Conservation (phyloP, 495 filamentous ascomycete genomes). For the Tetracladium setigerum region DNA sequence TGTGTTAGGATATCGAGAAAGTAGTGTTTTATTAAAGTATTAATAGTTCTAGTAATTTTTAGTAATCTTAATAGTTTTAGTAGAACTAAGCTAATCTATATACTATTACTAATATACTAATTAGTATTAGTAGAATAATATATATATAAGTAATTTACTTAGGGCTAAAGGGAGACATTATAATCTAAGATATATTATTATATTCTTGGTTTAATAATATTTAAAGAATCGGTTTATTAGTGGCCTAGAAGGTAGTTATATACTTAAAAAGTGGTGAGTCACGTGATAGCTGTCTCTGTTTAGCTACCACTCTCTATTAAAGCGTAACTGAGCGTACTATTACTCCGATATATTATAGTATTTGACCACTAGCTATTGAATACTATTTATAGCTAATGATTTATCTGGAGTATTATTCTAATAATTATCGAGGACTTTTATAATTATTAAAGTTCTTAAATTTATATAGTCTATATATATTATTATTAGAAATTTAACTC, state of each 20-base stretch:
- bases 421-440: constrained; percentile 18
- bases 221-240: constrained; percentile 4
- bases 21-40: neutral
- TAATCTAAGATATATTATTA: neutral
- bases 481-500: neutral
- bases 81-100: no score
- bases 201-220: neutral
- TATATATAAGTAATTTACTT: constrained; percentile 8
- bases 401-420: no score
- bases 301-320: no score
- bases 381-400: no score
- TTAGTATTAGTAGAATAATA: neutral
- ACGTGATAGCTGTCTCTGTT: no score
- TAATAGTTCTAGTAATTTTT: neutral
- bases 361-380: no score
- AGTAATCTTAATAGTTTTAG: neutral
- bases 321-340: no score
- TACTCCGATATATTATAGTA: constrained; percentile 14
- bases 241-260: neutral
- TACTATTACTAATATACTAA: neutral
- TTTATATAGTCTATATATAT: constrained; percentile 22
- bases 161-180: neutral
- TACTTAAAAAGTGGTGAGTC: constrained; percentile 22
- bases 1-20: neutral
- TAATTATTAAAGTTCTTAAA: constrained; percentile 20